These are phyloP conservation scores for Cylindrotheca fusiformis DNA, from an alignment of 108 stramenopile species.

Conservation along the genomic window DNA sequence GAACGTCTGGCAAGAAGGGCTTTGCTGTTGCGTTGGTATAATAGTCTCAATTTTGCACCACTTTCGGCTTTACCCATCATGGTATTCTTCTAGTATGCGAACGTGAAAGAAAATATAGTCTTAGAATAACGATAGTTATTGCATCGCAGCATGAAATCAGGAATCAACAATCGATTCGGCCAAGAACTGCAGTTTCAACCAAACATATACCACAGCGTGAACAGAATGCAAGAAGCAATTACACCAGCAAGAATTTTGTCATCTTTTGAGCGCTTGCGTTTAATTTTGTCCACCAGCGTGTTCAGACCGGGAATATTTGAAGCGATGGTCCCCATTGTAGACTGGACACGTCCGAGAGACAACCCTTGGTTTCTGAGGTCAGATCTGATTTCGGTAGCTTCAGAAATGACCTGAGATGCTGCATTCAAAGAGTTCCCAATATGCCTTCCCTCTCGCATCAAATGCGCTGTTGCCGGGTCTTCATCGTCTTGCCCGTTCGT, in stretches of 20 bases:
- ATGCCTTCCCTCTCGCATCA: conserved; percentile 76
- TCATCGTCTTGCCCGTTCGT: conserved; percentile 9
- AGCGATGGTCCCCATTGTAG: conserved; percentile 59
- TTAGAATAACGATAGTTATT: too few species aligned
- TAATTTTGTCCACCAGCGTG: conserved; percentile 68
- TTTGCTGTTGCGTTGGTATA: too few species aligned
- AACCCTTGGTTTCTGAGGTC: conserved; percentile 67
- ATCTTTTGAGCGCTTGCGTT: conserved; percentile 68
- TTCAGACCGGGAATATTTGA: conserved; percentile 82
- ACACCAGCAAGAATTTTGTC: conserved; percentile 82
- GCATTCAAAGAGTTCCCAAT: conserved; percentile 73
- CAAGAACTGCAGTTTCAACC: conserved; percentile 26
- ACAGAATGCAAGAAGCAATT: conserved; percentile 82
- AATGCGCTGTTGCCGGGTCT: conserved; percentile 71
- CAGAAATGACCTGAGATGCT: conserved; percentile 57
- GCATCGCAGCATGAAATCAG: too few species aligned
- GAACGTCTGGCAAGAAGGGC: too few species aligned
- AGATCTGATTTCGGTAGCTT: conserved; percentile 63
- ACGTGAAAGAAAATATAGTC: too few species aligned
- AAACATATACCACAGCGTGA: conserved; percentile 87
- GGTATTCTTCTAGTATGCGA: too few species aligned
- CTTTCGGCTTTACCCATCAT: too few species aligned
- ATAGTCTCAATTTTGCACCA: too few species aligned
- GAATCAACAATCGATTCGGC: too few species aligned
- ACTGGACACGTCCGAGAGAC: conserved; percentile 50